Evolutionary conservation across 2,329 filamentous ascomycete genomes (phyloP), one percentile per base, ranked within the genome.

Genomic region (Botrytis fragariae): DNA sequence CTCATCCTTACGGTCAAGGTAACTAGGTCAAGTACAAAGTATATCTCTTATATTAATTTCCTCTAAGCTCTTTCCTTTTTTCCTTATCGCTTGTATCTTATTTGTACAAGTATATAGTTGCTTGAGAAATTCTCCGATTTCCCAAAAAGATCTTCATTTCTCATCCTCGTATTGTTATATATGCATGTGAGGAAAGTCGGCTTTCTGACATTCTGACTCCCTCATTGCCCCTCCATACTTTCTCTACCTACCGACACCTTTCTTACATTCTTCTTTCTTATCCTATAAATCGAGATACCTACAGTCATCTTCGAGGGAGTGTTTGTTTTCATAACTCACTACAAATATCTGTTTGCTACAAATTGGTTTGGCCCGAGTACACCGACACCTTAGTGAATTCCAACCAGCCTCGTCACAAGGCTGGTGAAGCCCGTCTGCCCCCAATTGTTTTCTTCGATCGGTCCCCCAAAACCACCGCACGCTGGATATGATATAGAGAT

Each of bases 401-500:
- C 32, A 71, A 54, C 35, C 60, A 57, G 45, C 18, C 60, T 32
- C 14, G 4, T 59, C n/a, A 32, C 32, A 69, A 69, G 71, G 62
- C 71, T 51, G 62, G 71, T 68, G 51, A 69, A 60, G n/a, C 67
- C 51, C 4, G 20, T 60, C 35, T 25, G 51, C n/a, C 59, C 25
- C n/a, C 9, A 42, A 32, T 32, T 32, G 12, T 39, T 61, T 61
- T 12, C 35, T 16, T 37, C 59, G 20, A 61, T 25, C 14, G 51
- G 29, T 18, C 3, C 22, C 45, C 25, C 8, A 32, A 20, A n/a
- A 60, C 29, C 22, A 35, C n/a, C 37, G 22, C 25, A 32, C 32
- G 20, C 25, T 57, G 61, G 63, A 68, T 37, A 72, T 72, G 71
- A 45, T 39, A 45, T 18, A 44, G 65, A 60, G 39, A 51, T 35